phyloP scores from a whole-genome alignment of 768 basidiomycete species.

The Sporobolomyces roseus region DNA sequence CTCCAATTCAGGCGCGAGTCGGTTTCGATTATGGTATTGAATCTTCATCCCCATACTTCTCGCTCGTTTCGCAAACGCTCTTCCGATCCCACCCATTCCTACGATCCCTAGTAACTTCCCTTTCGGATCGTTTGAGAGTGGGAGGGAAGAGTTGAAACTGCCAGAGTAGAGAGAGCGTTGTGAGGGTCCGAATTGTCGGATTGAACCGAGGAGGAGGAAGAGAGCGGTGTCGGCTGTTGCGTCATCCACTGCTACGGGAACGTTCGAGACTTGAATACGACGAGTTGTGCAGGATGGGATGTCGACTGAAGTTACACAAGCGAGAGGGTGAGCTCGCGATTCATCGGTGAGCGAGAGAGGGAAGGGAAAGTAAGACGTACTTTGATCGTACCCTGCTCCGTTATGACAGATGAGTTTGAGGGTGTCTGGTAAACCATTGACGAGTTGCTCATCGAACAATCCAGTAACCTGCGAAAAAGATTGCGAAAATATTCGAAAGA shows the following conservation, averaged over 20 bases:
- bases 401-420: slow-evolving; percentile 88
- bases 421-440: slow-evolving; percentile 62
- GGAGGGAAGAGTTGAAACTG: slow-evolving; percentile 44
- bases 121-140: slow-evolving; percentile 47
- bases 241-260: slow-evolving; percentile 83
- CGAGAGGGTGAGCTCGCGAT: background rate
- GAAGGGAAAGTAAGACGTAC: slow-evolving; percentile 53
- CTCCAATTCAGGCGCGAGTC: slow-evolving; percentile 64
- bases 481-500: background rate
- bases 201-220: slow-evolving; percentile 72
- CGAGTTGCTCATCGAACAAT: slow-evolving; percentile 72
- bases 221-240: slow-evolving; percentile 85
- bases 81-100: slow-evolving; percentile 53
- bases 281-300: slow-evolving; percentile 20
- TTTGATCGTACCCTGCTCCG: slow-evolving; percentile 86
- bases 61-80: slow-evolving; percentile 55
- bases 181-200: slow-evolving; percentile 67
- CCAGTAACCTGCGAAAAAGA: slow-evolving; percentile 55
- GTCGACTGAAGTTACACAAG: slow-evolving; percentile 15
- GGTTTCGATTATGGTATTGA: slow-evolving; percentile 61
- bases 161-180: slow-evolving; percentile 55
- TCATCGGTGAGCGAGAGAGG: background rate
- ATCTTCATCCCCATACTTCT: slow-evolving; percentile 85
- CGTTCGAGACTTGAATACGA: slow-evolving; percentile 54
- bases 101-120: slow-evolving; percentile 49